Conservation (phyloP, 2,329 filamentous ascomycete genomes). For the Diplodia corticola region DNA sequence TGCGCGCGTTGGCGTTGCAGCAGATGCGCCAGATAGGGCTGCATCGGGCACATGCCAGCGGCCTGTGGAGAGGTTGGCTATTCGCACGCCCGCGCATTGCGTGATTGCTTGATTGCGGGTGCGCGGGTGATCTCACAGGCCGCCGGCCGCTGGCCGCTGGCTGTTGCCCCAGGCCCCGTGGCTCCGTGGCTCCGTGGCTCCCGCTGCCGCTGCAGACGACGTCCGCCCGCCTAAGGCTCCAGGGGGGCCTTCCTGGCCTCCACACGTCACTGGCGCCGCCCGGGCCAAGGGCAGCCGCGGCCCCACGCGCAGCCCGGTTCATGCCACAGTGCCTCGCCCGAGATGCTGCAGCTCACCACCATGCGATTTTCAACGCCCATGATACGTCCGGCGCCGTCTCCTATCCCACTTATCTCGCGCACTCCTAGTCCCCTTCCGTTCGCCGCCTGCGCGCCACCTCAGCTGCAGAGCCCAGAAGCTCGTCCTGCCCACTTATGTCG, state of each 20-base stretch:
- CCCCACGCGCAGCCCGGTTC: slow-evolving; percentile 1
- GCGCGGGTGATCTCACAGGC: slow-evolving; percentile 13
- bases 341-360: slow-evolving; percentile 14
- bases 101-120: slow-evolving; percentile 5
- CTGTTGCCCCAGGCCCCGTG: neutral
- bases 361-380: neutral
- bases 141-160: too few relatives aligned
- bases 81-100: neutral
- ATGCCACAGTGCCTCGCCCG: neutral
- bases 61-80: slow-evolving; percentile 9
- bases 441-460: neutral
- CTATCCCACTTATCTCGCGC: slow-evolving; percentile 8
- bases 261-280: slow-evolving; percentile 2
- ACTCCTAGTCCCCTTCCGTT: neutral
- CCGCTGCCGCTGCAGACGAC: too few relatives aligned
- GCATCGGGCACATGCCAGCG: neutral
- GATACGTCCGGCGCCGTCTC: neutral
- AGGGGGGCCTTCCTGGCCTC: neutral
- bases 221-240: too few relatives aligned
- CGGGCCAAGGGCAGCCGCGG: neutral
- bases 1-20: neutral
- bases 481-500: neutral
- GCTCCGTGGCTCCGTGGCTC: neutral
- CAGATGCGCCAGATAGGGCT: neutral
- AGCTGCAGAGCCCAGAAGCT: neutral